A percentile compares a stretch with the other conserved stretches of the same genome.
phyloP scores from a whole-genome alignment of 805 yeast species.

The Tetrapisispora pingtungensis region DNA sequence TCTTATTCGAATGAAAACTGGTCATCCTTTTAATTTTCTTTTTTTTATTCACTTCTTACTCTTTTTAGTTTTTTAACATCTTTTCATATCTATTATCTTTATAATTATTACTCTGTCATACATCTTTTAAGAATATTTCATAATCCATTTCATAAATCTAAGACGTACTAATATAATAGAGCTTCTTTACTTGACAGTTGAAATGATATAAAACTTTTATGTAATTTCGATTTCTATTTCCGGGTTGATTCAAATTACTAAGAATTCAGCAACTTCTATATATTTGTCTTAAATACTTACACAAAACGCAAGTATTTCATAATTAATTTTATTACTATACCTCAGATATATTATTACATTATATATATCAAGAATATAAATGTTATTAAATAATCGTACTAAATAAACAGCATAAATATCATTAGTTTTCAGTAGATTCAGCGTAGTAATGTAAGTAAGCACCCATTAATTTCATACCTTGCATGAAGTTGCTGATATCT shows the following conservation, averaged over 20 bases:
- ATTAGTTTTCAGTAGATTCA: conserved; percentile 25
- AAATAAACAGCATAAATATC: not conserved
- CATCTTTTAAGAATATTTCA: not conserved
- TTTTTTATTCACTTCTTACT: not conserved
- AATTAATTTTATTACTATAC: not conserved
- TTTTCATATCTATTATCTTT: not conserved
- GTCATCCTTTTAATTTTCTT: not conserved
- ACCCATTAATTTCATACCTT: conserved; percentile 87
- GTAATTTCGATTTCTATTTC: no score
- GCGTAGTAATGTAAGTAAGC: conserved; percentile 88
- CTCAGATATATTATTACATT: not conserved
- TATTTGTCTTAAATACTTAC: no score
- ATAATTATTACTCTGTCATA: not conserved
- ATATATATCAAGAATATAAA: not conserved
- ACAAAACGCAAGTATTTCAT: no score
- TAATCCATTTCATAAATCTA: not conserved
- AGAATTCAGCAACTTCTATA: no score
- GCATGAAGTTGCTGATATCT: conserved; percentile 77
- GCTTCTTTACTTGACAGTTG: no score
- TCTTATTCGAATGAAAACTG: not conserved
- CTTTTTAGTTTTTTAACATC: not conserved
- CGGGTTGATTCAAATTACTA: no score
- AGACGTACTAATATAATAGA: no score
- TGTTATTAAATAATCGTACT: not conserved
- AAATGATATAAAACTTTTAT: no score